A percentile compares a stretch with the other conserved stretches of the same genome.
phyloP scores from a whole-genome alignment of 352 stramenopile species.

The Phytophthora meadii region DNA sequence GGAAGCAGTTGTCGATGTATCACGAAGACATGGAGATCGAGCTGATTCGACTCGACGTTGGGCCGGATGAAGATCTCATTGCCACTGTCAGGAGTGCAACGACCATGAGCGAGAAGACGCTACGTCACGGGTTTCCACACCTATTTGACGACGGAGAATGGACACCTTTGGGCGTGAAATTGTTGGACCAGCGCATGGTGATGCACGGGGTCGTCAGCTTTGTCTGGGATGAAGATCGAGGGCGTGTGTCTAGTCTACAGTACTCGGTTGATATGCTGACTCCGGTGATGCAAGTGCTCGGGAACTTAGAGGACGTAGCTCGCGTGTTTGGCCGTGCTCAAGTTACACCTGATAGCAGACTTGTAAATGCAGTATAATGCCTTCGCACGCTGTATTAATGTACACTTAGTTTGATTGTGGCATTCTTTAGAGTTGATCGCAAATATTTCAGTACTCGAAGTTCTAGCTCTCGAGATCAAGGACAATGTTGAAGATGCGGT shows the following conservation, averaged over 20 bases:
- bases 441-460: neutral
- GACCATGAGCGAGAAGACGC: constrained; percentile 12
- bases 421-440: neutral
- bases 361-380: neutral
- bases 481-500: too few species aligned
- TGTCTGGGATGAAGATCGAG: neutral
- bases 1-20: constrained; percentile 9
- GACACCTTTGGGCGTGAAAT: neutral
- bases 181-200: constrained; percentile 3
- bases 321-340: constrained; percentile 4
- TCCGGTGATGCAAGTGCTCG: constrained; percentile 7
- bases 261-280: constrained; percentile 9
- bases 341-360: neutral
- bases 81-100: constrained; percentile 8
- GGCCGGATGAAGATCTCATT: neutral
- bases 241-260: neutral
- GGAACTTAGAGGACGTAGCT: constrained; percentile 6
- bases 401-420: neutral
- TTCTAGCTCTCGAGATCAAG: neutral
- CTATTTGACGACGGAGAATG: constrained; percentile 6
- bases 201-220: neutral
- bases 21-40: constrained; percentile 16
- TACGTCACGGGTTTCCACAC: constrained; percentile 4
- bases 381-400: too few species aligned
- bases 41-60: constrained; percentile 13